These are phyloP conservation scores for Rhizoclosmatium hyalinum DNA, from an alignment of 371 early-diverging fungal species.

Conservation along the genomic window DNA sequence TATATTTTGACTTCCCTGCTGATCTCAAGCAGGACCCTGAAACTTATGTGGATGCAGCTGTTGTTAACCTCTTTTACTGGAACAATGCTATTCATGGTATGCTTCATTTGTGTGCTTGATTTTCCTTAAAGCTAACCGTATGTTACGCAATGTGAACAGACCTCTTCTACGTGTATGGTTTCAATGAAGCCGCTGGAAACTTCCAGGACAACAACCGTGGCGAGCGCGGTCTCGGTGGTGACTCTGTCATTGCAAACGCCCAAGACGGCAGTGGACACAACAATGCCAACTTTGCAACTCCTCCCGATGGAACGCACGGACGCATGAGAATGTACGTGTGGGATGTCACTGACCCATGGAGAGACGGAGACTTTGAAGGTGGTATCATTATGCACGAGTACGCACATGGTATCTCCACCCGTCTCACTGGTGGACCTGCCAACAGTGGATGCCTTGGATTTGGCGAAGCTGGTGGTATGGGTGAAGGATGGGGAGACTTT, in stretches of 20 bases:
- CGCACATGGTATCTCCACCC: slow-evolving; percentile 77
- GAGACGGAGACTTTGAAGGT: slow-evolving; percentile 53
- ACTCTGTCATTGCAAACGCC: slow-evolving; percentile 93
- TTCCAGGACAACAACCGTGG: slow-evolving; percentile 92
- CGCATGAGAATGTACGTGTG: slow-evolving; percentile 95
- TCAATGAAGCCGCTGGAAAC: slow-evolving; percentile 92
- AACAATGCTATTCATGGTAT: slow-evolving; percentile 74
- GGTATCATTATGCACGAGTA: slow-evolving; percentile 79
- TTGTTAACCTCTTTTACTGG: slow-evolving; percentile 94
- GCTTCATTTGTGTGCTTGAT: neutral
- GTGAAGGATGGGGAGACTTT: slow-evolving; percentile 97
- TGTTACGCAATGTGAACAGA: neutral
- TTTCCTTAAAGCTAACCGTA: neutral
- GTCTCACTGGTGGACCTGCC: slow-evolving; percentile 92
- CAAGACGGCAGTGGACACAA: slow-evolving; percentile 89
- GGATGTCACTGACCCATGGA: slow-evolving; percentile 59
- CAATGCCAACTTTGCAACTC: slow-evolving; percentile 93
- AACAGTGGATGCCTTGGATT: slow-evolving; percentile 92
- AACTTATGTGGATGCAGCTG: slow-evolving; percentile 80
- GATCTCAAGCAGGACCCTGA: slow-evolving; percentile 74
- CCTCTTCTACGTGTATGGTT: slow-evolving; percentile 80
- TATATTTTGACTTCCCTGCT: slow-evolving; percentile 80
- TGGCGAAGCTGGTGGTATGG: slow-evolving; percentile 91
- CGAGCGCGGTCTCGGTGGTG: slow-evolving; percentile 78
- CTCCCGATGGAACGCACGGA: slow-evolving; percentile 90